phyloP scores from a whole-genome alignment of 1,284 basidiomycete genomes.

The Cerioporus squamosus region DNA sequence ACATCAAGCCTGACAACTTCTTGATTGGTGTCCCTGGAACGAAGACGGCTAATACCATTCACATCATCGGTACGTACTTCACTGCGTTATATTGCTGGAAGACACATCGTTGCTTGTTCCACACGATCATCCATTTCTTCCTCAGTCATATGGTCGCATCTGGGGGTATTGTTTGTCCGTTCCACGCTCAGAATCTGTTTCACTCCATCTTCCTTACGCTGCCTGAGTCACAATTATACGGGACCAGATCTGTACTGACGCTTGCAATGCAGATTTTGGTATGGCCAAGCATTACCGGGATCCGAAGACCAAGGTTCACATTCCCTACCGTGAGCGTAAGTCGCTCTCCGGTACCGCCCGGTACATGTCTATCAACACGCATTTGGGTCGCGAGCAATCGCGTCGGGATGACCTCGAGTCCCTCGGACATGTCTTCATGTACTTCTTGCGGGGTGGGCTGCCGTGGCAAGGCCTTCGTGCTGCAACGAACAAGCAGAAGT shows the following conservation, averaged over 20 bases:
- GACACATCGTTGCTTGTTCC: no score
- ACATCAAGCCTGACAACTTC: slow-evolving; percentile 99
- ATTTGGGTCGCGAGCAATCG: slow-evolving; percentile 90
- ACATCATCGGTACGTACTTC: slow-evolving; percentile 79
- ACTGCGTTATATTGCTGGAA: no score
- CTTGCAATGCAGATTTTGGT: slow-evolving; percentile 80
- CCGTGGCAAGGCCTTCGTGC: slow-evolving; percentile 97
- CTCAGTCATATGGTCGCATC: no score
- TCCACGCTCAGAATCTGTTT: no score
- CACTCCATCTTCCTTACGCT: no score
- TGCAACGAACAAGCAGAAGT: slow-evolving; percentile 98
- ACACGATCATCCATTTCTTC: no score
- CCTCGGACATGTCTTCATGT: slow-evolving; percentile 98
- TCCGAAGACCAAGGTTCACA: slow-evolving; percentile 96
- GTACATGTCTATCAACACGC: slow-evolving; percentile 99
- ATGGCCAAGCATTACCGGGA: slow-evolving; percentile 99
- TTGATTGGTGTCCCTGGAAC: slow-evolving; percentile 94
- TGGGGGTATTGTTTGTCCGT: no score
- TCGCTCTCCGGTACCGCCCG: slow-evolving; percentile 96
- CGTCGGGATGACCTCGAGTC: slow-evolving; percentile 94
- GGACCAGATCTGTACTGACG: slow-evolving; percentile 9
- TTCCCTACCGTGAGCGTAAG: slow-evolving; percentile 98
- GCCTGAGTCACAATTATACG: no score
- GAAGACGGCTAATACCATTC: slow-evolving; percentile 88
- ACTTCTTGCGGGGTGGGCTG: slow-evolving; percentile 91